A percentile compares a stretch with the other conserved stretches of the same genome.
Conservation (phyloP, 257 asterid genomes). For the Fraxinus anomala region DNA sequence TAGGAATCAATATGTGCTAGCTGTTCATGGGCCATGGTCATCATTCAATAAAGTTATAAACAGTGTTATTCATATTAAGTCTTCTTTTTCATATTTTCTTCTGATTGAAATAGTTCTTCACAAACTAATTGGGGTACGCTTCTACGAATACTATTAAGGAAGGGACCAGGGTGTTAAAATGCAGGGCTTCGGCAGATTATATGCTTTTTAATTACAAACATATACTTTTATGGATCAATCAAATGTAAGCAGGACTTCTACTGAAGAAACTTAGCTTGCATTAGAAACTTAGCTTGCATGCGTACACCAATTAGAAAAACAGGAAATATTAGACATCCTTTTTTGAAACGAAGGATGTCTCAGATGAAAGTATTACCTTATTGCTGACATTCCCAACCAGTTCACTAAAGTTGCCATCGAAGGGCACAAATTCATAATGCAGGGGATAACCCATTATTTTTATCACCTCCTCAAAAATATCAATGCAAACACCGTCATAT, state of each 20-base stretch:
- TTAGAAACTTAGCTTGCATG: no score
- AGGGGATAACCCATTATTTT: slow-evolving; percentile 28
- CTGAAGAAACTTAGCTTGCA: no score
- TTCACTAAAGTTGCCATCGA: slow-evolving; percentile 30
- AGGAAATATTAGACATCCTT: background rate
- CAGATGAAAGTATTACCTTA: slow-evolving; percentile 27
- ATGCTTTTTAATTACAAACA: no score
- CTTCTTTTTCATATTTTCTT: no score
- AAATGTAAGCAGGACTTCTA: no score
- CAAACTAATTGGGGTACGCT: background rate
- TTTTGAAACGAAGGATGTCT: no score
- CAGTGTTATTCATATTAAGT: no score
- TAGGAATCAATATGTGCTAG: no score
- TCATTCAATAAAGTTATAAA: no score
- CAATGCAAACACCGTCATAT: slow-evolving; percentile 41
- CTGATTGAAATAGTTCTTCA: background rate
- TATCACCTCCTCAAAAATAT: slow-evolving; percentile 29
- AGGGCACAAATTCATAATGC: slow-evolving; percentile 31
- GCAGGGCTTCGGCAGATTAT: no score
- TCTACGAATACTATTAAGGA: background rate
- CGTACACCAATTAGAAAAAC: background rate
- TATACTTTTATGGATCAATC: no score
- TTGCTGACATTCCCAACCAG: slow-evolving; percentile 28
- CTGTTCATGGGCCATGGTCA: no score
- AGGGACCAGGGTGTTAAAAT: background rate